Percentiles rank a stretch among this genome's conserved stretches.
phyloP scores from a whole-genome alignment of 2,329 filamentous ascomycete species.

The Ascosphaera pollenicola region DNA sequence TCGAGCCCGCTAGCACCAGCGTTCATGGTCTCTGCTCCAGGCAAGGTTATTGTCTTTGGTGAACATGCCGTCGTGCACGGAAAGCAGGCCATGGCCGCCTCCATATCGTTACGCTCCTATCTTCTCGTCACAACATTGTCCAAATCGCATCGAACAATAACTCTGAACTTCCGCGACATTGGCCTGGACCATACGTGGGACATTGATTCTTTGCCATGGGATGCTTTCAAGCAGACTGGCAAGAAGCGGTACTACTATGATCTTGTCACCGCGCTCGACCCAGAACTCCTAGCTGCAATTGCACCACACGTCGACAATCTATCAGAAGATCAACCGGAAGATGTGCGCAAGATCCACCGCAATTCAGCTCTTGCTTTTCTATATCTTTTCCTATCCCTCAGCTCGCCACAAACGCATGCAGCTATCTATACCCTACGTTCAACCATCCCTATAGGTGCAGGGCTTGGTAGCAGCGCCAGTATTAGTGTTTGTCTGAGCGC shows the following conservation, averaged over 20 bases:
- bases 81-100: slow-evolving; percentile 87
- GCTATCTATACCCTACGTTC: slow-evolving; percentile 68
- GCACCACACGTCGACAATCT: slow-evolving; percentile 56
- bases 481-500: slow-evolving; percentile 63
- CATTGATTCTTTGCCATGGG: slow-evolving; percentile 80
- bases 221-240: slow-evolving; percentile 49
- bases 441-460: slow-evolving; percentile 68
- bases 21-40: slow-evolving; percentile 95
- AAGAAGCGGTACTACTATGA: slow-evolving; percentile 97
- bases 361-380: slow-evolving; percentile 64
- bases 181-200: slow-evolving; percentile 80
- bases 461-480: slow-evolving; percentile 70
- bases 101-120: slow-evolving; percentile 88
- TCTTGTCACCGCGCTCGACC: slow-evolving; percentile 61
- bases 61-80: slow-evolving; percentile 97
- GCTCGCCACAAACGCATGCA: slow-evolving; percentile 47
- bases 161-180: slow-evolving; percentile 78
- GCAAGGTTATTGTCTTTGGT: slow-evolving; percentile 95
- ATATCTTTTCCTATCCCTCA: slow-evolving; percentile 67
- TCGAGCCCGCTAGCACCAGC: slow-evolving; percentile 50
- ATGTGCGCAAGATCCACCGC: slow-evolving; percentile 64
- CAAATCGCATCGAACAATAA: slow-evolving; percentile 74
- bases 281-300: slow-evolving; percentile 58
- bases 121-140: slow-evolving; percentile 86
- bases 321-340: slow-evolving; percentile 41